Evolutionary conservation across 441 rosid species (phyloP), one percentile per base, ranked within the genome.

Genomic region (Euphorbia schlechtendalii): DNA sequence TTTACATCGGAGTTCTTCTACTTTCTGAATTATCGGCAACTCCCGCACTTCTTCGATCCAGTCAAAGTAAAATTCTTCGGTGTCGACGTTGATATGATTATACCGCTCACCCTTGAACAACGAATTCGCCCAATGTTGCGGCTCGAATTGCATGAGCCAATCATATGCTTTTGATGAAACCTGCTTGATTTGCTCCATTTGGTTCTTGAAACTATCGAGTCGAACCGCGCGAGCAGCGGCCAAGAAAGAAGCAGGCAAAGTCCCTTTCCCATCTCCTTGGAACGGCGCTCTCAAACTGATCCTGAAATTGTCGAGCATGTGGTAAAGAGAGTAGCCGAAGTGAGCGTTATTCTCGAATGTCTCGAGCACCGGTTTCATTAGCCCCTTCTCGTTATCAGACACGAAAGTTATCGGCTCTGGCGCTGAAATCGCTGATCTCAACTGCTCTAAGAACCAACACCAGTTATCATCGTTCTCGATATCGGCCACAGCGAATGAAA

Each of bases 31-130:
- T 21, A 89, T 84, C 2, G 94, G 92, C 3, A 82, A 76, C 57
- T 88, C 96, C 70, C 84, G 73, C 53, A 78, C 81, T 78, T 86
- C 96, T 67, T 86, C 92, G 48, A 83, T 75, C 96, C 98, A 92
- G 34, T 83, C 80, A 30, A 73, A 48, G 61, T 86, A 87, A 12
- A 74, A 67, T 63, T 85, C 96, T n/a, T 86, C 84, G 58, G 82
- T 77, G 77, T 86, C 79, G 43, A 77, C 82, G 0, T 84, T 80
- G 40, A 88, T 73, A 58, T 83, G 88, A 74, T 82, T 82, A 75
- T 81, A 88, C 14, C 69, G 77, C 67, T 92, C 96, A 59, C 98
- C 98, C 64, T 79, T 84, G 68, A 92, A 92, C 61, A 74, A 66
- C 8, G 90, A 81, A 67, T 75, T 75, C 15, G 89, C 76, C 98